These are phyloP conservation scores for Penicillium angulare DNA, from an alignment of 495 filamentous ascomycete species.

Conservation along the genomic window DNA sequence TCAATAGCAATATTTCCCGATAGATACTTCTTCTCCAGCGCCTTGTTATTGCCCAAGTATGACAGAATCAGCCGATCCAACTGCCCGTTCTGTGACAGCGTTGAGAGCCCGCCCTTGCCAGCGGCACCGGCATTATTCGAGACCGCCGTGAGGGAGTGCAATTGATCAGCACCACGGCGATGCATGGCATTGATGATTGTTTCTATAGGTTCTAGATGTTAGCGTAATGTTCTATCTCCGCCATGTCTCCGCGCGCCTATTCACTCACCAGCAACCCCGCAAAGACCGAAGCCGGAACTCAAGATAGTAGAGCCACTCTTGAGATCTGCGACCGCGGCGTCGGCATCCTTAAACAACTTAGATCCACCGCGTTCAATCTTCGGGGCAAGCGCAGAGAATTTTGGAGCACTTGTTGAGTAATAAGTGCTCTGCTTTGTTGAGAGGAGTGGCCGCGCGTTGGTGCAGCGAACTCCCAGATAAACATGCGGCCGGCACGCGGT, in stretches of 20 bases:
- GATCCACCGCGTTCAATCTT: conserved; percentile 39
- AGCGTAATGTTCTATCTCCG: background rate
- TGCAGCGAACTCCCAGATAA: conserved; percentile 22
- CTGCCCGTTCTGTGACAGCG: conserved; percentile 73
- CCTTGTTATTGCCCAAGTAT: conserved; percentile 89
- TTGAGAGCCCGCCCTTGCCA: conserved; percentile 69
- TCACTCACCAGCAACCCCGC: conserved; percentile 66
- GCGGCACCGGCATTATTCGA: conserved; percentile 91
- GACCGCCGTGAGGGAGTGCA: conserved; percentile 76
- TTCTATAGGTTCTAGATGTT: conserved; percentile 36
- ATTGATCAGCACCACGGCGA: conserved; percentile 60
- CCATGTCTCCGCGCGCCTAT: background rate
- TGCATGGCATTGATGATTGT: conserved; percentile 78
- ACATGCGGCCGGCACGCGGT: conserved; percentile 23
- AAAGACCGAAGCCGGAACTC: conserved; percentile 84
- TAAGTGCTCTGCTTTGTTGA: conserved; percentile 6
- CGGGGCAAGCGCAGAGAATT: conserved; percentile 18
- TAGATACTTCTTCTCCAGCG: conserved; percentile 80
- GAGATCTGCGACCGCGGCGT: conserved; percentile 72
- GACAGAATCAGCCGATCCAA: conserved; percentile 81
- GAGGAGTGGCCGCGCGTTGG: conserved; percentile 10
- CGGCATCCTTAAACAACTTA: conserved; percentile 72
- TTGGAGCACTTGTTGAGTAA: conserved; percentile 25
- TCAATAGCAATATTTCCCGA: conserved; percentile 81
- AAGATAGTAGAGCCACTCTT: conserved; percentile 69